Base-by-base conservation (phyloP, 1,284 basidiomycete genomes). In the Gomphus sp. region DNA sequence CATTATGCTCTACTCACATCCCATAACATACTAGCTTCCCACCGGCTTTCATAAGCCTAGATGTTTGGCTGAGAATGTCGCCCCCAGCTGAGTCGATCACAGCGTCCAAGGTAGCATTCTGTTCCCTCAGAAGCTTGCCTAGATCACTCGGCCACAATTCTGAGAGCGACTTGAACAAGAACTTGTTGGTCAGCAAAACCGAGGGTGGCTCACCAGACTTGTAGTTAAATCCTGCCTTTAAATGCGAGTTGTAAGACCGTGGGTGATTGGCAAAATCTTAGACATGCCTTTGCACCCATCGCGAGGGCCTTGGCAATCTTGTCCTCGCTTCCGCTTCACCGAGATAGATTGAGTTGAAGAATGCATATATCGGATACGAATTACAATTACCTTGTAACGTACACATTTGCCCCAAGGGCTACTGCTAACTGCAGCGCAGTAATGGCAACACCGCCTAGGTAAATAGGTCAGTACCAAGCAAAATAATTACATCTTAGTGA, bases 41-140 rank as follows among this genome's bases (percentile, higher is more conserved):
- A 5, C 91, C 90, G 41, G 72, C 69, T 63, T 81, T 86, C n/a
- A 93, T 74, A 3, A 84, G 67, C 56, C 76, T 80, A 8, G 77
- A 72, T 2, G 81, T 75, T 63, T 80, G 78, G n/a, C 68, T 73
- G 67, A 85, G 76, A 62, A 94, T 85, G 58, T 89, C 82, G 2
- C 88, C 91, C 4, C 91, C 92, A 1, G 80, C 89, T 6, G 87
- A 86, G 68, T 94, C 92, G 64, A 94, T 80, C 11, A 93, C 84
- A n/a, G 80, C 76, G 65, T 88, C 85, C 36, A 93, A 74, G 51
- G 71, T 69, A 0, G 71, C 61, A 34, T 70, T 67, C 11, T 78
- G 67, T 52, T 73, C 68, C 33, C 75, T 73, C 18, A 93, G 70
- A 11, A 84, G 66, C 7, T 69, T 67, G 0, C 65, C 75, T 4